Conservation (phyloP, 805 yeast species). For the Metschnikowia colocasiae region DNA sequence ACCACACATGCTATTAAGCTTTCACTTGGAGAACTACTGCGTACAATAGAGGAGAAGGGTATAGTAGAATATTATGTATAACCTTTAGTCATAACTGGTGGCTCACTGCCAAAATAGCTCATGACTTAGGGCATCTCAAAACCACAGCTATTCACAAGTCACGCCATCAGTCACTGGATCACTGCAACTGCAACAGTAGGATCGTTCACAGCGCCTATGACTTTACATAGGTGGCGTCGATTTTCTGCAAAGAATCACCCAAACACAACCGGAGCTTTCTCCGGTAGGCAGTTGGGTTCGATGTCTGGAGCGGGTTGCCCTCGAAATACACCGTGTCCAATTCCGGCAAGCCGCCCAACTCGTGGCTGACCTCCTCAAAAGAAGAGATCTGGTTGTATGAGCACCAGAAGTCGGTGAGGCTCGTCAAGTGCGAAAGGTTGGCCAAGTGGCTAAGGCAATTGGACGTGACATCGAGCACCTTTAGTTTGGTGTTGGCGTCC, state of each 20-base stretch:
- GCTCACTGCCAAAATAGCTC: no score
- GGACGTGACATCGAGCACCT: constrained; percentile 76
- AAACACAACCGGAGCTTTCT: constrained; percentile 73
- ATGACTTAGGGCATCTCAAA: no score
- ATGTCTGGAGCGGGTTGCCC: constrained; percentile 79
- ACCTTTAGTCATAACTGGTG: no score
- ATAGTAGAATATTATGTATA: no score
- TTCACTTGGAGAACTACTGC: no score
- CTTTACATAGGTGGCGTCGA: constrained; percentile 79
- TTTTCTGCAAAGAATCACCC: constrained; percentile 69
- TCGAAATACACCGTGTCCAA: constrained; percentile 91
- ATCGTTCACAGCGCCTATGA: no score
- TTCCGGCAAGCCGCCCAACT: constrained; percentile 57
- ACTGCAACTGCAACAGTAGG: no score
- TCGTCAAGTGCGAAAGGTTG: constrained; percentile 57
- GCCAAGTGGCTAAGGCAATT: constrained; percentile 62
- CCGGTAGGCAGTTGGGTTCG: constrained; percentile 77
- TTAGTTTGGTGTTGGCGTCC: constrained; percentile 62
- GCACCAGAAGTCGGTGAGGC: constrained; percentile 94
- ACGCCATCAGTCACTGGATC: no score
- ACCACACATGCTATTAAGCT: no score
- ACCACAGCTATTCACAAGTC: no score
- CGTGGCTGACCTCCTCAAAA: constrained; percentile 64
- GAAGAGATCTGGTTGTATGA: constrained; percentile 67
- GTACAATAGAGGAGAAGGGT: no score